Evolutionary conservation across 352 stramenopile genomes (phyloP).

Genomic region (Aphanomyces astaci): DNA sequence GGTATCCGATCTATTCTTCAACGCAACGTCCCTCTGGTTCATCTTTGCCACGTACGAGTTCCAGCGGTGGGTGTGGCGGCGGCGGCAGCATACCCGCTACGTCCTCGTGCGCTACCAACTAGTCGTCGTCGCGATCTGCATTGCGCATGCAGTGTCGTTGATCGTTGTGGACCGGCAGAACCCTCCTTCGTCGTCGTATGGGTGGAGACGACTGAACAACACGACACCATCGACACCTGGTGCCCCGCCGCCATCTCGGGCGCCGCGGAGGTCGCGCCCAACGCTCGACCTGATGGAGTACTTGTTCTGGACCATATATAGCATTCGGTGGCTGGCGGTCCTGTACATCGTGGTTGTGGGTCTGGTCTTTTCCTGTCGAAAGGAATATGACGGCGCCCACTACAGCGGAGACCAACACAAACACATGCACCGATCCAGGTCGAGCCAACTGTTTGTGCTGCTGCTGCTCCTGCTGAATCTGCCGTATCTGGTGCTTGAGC

Average conservation of each 20-base stretch:
- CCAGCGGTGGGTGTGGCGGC: constrained; percentile 4
- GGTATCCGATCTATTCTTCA: neutral
- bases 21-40: constrained; percentile 2
- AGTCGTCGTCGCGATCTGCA: neutral
- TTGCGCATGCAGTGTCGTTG: neutral
- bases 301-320: neutral
- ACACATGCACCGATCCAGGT: neutral
- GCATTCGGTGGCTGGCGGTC: neutral
- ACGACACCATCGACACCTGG: too few species aligned
- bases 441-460: neutral
- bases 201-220: neutral
- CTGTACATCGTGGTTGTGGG: neutral
- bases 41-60: constrained; percentile 5
- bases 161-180: neutral
- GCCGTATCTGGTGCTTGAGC: constrained; percentile 4
- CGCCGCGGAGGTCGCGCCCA: neutral
- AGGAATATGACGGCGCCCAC: neutral
- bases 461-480: neutral
- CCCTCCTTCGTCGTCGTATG: neutral
- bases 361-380: neutral
- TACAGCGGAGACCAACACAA: neutral
- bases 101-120: neutral
- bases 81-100: neutral
- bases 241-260: too few species aligned
- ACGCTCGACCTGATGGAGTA: neutral